Conservation (phyloP, 2,329 filamentous ascomycete genomes). For the Paraphoma sp. region DNA sequence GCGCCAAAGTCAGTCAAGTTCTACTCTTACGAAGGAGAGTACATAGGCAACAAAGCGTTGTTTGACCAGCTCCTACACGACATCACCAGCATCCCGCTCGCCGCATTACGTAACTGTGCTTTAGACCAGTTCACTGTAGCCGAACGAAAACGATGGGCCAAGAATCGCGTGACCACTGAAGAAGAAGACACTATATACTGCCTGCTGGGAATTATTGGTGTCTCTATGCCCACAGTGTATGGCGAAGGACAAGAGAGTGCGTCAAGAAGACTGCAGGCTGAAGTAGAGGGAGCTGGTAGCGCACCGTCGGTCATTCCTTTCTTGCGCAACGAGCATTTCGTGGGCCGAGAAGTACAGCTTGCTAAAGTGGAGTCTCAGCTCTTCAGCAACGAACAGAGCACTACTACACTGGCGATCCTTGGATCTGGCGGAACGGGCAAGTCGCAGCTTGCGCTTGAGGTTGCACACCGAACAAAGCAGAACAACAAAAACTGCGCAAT, state of each 20-base stretch:
- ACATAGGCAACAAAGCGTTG: not conserved
- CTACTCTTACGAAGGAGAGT: not conserved
- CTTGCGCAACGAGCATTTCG: not conserved
- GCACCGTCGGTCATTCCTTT: not conserved
- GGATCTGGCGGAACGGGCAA: conserved; percentile 28
- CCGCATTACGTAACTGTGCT: not conserved
- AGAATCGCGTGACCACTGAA: not conserved
- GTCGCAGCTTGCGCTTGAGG: conserved; percentile 40
- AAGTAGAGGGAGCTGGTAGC: not conserved
- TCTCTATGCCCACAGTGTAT: not conserved
- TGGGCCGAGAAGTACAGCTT: not conserved
- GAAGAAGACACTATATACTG: not conserved
- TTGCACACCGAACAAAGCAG: conserved; percentile 49
- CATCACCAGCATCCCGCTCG: not conserved
- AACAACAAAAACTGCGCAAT: conserved; percentile 47
- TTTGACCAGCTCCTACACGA: not conserved
- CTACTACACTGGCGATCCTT: not conserved
- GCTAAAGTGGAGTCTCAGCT: not conserved
- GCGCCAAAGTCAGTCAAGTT: not conserved
- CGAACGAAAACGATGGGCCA: not conserved
- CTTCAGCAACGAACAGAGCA: not conserved
- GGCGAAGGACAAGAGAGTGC: not conserved
- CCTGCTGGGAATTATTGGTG: not conserved
- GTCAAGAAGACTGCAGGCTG: not conserved
- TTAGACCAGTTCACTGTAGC: not conserved